phyloP scores from a whole-genome alignment of 306 rosid species.

The Malus domestica region ASM211411v1 NC_041794.1:34323001-34323500 shows the following conservation, averaged over 20 bases:
- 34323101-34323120: neutral
- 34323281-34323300: neutral
- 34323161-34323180: neutral
- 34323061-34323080: neutral
- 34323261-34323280: neutral
- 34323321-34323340: neutral
- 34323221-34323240: neutral
- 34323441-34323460: neutral
- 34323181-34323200: neutral
- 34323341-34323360: neutral
- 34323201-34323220: neutral
- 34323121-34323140: neutral
- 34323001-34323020: neutral
- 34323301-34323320: neutral
- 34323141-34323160: neutral
- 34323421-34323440: neutral
- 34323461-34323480: neutral
- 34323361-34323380: neutral
- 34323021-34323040: neutral
- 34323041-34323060: neutral
- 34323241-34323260: too few relatives aligned
- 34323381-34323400: neutral
- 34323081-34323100: neutral
- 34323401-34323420: neutral
- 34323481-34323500: conserved; percentile 52